Percentiles rank a stretch among this genome's conserved stretches.
phyloP scores from a whole-genome alignment of 2,329 filamentous ascomycete genomes.

The Aspergillus fumigatiaffinis region DNA sequence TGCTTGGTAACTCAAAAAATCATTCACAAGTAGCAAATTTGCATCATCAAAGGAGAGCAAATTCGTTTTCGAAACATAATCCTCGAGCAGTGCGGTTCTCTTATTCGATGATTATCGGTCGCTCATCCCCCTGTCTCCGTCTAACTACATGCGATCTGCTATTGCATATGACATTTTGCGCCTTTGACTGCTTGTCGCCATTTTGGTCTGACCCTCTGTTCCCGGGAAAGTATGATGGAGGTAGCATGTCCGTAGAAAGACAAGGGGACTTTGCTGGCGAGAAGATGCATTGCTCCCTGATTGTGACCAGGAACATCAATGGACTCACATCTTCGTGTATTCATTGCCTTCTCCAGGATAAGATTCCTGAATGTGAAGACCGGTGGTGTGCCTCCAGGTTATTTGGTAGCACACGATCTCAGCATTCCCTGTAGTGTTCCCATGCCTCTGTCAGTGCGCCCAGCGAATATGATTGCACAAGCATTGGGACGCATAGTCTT shows the following conservation, averaged over 20 bases:
- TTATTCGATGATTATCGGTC: too few relatives aligned
- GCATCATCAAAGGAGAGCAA: not conserved
- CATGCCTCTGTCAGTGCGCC: not conserved
- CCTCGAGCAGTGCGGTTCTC: not conserved
- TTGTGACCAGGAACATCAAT: not conserved
- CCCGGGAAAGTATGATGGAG: not conserved
- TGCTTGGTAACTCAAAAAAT: not conserved
- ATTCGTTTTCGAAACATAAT: not conserved
- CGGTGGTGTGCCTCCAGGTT: not conserved
- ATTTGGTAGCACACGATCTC: not conserved
- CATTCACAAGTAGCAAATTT: not conserved
- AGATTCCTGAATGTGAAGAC: not conserved
- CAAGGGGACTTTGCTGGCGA: not conserved
- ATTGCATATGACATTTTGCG: not conserved
- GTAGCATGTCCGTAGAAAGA: not conserved
- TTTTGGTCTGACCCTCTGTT: not conserved
- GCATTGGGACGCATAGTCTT: not conserved
- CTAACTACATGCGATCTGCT: not conserved
- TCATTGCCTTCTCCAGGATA: not conserved
- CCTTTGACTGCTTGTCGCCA: not conserved
- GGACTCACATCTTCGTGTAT: too few relatives aligned
- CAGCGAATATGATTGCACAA: not conserved
- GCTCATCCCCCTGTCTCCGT: not conserved
- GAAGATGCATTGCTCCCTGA: not conserved
- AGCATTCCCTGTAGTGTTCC: too few relatives aligned